These are phyloP conservation scores for Fusarium sp. DNA, from an alignment of 2,329 filamentous ascomycete genomes.

Conservation along the genomic window DNA sequence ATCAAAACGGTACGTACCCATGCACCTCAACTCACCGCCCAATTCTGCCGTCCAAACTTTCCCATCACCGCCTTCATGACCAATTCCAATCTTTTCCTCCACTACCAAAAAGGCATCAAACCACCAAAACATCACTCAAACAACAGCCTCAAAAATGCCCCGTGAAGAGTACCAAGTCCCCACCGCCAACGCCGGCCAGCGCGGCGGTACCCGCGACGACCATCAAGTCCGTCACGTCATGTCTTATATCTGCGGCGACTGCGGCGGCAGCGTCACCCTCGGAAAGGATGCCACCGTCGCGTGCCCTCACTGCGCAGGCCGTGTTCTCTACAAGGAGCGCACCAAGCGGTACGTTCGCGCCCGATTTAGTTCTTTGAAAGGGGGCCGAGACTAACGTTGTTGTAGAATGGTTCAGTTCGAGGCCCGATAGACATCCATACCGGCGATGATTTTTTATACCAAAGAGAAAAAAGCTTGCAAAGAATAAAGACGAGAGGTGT, in stretches of 20 bases:
- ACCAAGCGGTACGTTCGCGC: slow-evolving; percentile 82
- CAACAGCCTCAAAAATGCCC: slow-evolving; percentile 58
- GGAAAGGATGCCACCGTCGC: slow-evolving; percentile 60
- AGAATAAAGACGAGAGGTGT: slow-evolving; percentile 6
- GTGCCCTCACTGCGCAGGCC: slow-evolving; percentile 77
- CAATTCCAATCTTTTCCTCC: slow-evolving; percentile 36
- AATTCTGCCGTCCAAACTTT: slow-evolving; percentile 42
- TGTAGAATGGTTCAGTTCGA: slow-evolving; percentile 97
- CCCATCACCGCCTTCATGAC: slow-evolving; percentile 37
- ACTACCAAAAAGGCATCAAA: background rate
- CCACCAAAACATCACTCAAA: background rate
- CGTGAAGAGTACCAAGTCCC: slow-evolving; percentile 84
- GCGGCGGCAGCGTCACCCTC: slow-evolving; percentile 53
- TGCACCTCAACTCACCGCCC: slow-evolving; percentile 25
- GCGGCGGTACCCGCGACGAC: slow-evolving; percentile 53
- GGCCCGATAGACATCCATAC: slow-evolving; percentile 68
- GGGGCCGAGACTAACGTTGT: background rate
- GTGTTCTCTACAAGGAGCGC: slow-evolving; percentile 96
- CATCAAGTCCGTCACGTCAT: slow-evolving; percentile 51
- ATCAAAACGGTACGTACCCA: slow-evolving; percentile 6
- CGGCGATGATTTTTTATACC: background rate
- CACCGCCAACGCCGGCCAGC: slow-evolving; percentile 57
- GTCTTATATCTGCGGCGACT: slow-evolving; percentile 56
- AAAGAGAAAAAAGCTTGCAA: slow-evolving; percentile 17
- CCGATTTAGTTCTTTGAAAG: accelerated